Percentiles rank a stretch among this genome's conserved stretches.
Conservation (phyloP, 2,329 filamentous ascomycete species). For the Aspergillus aculeatinus region DNA sequence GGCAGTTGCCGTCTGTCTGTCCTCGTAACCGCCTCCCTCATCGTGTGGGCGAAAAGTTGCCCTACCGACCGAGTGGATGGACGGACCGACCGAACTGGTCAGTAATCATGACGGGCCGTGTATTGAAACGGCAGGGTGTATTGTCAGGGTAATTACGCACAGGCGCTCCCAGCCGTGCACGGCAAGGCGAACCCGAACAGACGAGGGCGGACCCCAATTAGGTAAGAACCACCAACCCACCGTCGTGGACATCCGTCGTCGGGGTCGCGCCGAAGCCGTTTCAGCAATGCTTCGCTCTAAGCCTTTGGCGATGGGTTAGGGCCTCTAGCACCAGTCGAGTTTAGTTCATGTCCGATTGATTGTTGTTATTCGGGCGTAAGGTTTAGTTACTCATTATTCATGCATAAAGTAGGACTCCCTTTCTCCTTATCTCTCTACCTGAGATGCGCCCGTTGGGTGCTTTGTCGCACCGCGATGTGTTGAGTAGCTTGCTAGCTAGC, state of each 20-base stretch:
- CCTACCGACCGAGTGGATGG: slow-evolving; percentile 4
- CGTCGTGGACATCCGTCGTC: not conserved
- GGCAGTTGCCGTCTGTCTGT: not conserved
- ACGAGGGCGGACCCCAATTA: not conserved
- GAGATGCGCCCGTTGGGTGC: not conserved
- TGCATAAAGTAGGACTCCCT: too few relatives aligned
- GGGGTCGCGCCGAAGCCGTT: slow-evolving; percentile 10
- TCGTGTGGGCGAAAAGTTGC: not conserved
- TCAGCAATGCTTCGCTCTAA: slow-evolving; percentile 4
- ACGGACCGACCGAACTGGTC: not conserved
- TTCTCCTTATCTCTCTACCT: too few relatives aligned
- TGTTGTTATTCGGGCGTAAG: not conserved
- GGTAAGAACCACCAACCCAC: not conserved
- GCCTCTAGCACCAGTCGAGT: not conserved
- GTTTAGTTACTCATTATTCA: too few relatives aligned
- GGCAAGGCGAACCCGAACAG: slow-evolving; percentile 13
- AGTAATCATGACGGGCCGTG: not conserved
- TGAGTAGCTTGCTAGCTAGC: too few relatives aligned
- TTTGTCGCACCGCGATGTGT: too few relatives aligned
- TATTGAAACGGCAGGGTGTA: not conserved
- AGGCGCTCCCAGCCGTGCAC: not conserved
- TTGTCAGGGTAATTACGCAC: slow-evolving; percentile 14
- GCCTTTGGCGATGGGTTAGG: not conserved
- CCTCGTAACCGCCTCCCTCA: not conserved
- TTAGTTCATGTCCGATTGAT: not conserved